Evolutionary conservation across 1,139 yeast species (phyloP).

Genomic region (Sugiyamaella paludigena): DNA sequence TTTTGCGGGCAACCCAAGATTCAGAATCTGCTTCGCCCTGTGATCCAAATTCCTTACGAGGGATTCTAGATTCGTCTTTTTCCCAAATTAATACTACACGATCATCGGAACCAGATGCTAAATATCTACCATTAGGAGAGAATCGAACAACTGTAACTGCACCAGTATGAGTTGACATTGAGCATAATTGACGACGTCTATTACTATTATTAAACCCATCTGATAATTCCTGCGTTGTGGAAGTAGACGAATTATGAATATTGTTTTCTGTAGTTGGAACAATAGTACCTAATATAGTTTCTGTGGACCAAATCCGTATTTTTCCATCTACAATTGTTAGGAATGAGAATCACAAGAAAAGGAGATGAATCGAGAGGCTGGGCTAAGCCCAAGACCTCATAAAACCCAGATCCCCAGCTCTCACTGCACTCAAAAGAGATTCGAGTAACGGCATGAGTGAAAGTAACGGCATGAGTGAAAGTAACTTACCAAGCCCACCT

Average conservation of each 20-base stretch:
- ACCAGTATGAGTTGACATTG: slow-evolving; percentile 51
- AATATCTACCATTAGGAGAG: slow-evolving; percentile 84
- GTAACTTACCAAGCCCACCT: slow-evolving; percentile 62
- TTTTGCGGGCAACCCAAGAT: slow-evolving; percentile 89
- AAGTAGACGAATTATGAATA: too few species aligned
- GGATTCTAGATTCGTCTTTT: slow-evolving; percentile 60
- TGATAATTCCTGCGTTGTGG: background rate
- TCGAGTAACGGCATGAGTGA: background rate
- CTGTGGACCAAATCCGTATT: slow-evolving; percentile 84
- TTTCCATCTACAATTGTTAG: slow-evolving; percentile 60
- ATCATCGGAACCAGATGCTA: slow-evolving; percentile 96
- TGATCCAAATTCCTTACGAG: slow-evolving; percentile 50
- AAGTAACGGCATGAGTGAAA: background rate
- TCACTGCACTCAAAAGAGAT: too few species aligned
- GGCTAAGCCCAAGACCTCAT: background rate
- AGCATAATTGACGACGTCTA: slow-evolving; percentile 35
- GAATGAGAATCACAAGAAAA: background rate
- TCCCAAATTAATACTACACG: slow-evolving; percentile 92
- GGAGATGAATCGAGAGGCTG: slow-evolving; percentile 3
- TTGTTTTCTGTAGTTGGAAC: background rate
- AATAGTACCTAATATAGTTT: slow-evolving; percentile 44
- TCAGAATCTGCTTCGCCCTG: slow-evolving; percentile 62
- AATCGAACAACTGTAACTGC: slow-evolving; percentile 92
- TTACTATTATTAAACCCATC: too few species aligned
- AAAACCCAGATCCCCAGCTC: too few species aligned